Conservation (phyloP, 129 eudicot species). For the Sambucus nigra region DNA sequence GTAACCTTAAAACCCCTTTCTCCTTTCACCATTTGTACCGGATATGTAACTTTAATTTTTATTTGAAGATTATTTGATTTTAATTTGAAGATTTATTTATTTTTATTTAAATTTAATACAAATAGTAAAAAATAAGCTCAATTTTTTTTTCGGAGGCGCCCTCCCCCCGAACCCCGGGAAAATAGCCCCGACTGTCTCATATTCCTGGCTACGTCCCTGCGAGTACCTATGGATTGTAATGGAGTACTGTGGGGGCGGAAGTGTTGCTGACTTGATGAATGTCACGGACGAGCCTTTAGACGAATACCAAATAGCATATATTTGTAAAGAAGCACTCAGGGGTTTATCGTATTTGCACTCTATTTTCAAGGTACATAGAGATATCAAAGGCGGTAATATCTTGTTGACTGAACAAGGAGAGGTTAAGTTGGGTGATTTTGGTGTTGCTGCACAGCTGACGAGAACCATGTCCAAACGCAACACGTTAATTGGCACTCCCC, state of each 20-base stretch:
- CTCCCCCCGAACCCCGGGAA: too few relatives aligned
- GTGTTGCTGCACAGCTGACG: constrained; percentile 98
- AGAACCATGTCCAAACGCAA: constrained; percentile 98
- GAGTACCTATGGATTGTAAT: constrained; percentile 99
- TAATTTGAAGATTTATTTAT: too few relatives aligned
- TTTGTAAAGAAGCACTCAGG: constrained; percentile 91
- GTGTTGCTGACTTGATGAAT: constrained; percentile 99
- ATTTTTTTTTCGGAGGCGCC: too few relatives aligned
- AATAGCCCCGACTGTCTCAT: too few relatives aligned
- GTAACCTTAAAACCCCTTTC: too few relatives aligned
- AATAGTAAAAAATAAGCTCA: too few relatives aligned
- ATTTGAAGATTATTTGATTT: too few relatives aligned
- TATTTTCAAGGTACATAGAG: constrained; percentile 96
- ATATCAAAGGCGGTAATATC: constrained; percentile 94
- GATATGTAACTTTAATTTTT: too few relatives aligned
- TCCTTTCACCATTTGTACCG: too few relatives aligned
- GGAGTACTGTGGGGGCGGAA: constrained; percentile 99
- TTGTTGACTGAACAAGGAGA: constrained; percentile 98
- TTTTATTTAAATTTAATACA: too few relatives aligned
- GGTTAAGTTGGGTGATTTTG: constrained; percentile 98
- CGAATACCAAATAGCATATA: constrained; percentile 85
- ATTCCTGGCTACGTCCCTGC: too few relatives aligned
- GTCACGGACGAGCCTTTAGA: constrained; percentile 86
- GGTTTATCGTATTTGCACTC: constrained; percentile 93
- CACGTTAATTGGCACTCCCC: constrained; percentile 98